Evolutionary conservation across 73 alveolate species (phyloP).

Genomic region (Symbiodinium natans): DNA sequence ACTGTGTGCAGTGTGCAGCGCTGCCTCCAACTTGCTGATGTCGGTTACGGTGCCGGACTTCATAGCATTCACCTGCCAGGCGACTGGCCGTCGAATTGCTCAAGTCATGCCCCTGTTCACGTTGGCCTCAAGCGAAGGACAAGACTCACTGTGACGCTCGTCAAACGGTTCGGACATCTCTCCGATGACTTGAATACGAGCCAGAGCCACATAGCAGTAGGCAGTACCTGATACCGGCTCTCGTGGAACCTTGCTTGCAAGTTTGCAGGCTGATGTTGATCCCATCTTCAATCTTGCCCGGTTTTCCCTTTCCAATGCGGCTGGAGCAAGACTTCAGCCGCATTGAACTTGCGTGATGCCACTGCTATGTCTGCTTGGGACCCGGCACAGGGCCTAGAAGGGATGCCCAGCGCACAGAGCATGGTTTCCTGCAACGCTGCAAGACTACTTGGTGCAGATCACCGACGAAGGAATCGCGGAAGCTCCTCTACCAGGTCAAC

Average conservation of each 20-base stretch:
- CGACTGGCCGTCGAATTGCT: too few species aligned
- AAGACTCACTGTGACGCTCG: too few species aligned
- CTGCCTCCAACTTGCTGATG: constrained; percentile 79
- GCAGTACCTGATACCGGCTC: constrained; percentile 89
- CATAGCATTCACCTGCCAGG: constrained; percentile 63
- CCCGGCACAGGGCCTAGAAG: constrained; percentile 47
- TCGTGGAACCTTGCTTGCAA: constrained; percentile 30
- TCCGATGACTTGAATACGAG: background rate
- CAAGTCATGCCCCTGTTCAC: too few species aligned
- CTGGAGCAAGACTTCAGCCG: too few species aligned
- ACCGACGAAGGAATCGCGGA: background rate
- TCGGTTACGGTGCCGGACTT: constrained; percentile 73
- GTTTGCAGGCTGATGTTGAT: too few species aligned
- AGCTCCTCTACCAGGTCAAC: constrained; percentile 87
- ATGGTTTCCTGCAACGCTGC: constrained; percentile 35
- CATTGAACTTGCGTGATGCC: too few species aligned
- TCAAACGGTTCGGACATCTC: background rate
- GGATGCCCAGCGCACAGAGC: constrained; percentile 48
- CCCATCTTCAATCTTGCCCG: too few species aligned
- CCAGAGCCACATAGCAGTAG: constrained; percentile 73
- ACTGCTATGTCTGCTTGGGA: background rate
- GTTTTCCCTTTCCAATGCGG: too few species aligned
- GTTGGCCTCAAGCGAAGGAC: too few species aligned
- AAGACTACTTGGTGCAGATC: too few species aligned
- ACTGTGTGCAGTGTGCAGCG: too few species aligned